These are phyloP conservation scores for Penicillium pulvis DNA, from an alignment of 495 filamentous ascomycete species.

Conservation along the genomic window DNA sequence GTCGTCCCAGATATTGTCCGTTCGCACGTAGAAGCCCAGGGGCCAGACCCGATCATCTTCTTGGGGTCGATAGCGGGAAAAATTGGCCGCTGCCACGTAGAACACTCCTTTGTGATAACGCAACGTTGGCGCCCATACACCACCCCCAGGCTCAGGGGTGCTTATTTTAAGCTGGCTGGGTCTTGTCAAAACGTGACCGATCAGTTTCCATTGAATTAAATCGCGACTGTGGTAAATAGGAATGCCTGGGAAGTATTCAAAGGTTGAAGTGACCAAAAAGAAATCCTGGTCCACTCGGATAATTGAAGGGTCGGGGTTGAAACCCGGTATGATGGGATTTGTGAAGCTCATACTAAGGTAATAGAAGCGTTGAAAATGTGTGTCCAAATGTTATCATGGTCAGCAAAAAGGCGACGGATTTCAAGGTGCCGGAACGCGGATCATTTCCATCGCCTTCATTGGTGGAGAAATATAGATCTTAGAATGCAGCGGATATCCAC, in stretches of 20 bases:
- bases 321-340: constrained; percentile 15
- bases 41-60: constrained; percentile 48
- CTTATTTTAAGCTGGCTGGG: constrained; percentile 64
- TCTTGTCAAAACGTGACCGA: constrained; percentile 60
- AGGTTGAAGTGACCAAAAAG: constrained; percentile 49
- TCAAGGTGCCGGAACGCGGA: neutral
- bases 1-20: constrained; percentile 49
- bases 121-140: constrained; percentile 48
- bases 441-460: neutral
- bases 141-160: constrained; percentile 50
- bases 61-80: constrained; percentile 45
- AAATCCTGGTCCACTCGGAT: constrained; percentile 40
- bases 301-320: constrained; percentile 17
- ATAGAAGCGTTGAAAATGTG: neutral
- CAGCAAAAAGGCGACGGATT: neutral
- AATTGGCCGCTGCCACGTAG: constrained; percentile 46
- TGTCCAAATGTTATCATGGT: no score
- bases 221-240: constrained; percentile 52
- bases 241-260: constrained; percentile 50
- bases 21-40: constrained; percentile 50
- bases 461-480: neutral
- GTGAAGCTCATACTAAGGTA: constrained; percentile 23
- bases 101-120: constrained; percentile 40
- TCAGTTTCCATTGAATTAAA: constrained; percentile 47
- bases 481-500: no score